These are phyloP conservation scores for Kurtzmaniella quercitrusa DNA, from an alignment of 1,139 yeast species.

Conservation along the genomic window DNA sequence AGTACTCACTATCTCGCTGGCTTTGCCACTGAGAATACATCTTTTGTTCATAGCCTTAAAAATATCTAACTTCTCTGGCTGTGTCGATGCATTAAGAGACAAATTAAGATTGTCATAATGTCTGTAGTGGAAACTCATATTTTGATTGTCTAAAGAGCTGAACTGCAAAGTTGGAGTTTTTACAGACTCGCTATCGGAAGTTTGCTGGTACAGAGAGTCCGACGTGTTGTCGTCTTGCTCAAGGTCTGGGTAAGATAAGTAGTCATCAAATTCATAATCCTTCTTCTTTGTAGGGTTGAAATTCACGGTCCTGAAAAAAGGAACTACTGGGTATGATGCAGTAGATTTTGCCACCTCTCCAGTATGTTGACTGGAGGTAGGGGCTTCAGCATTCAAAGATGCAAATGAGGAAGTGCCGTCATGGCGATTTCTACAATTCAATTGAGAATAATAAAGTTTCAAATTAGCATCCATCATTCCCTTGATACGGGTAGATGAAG, in stretches of 20 bases:
- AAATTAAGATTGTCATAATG: constrained; percentile 42
- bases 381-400: constrained; percentile 13
- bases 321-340: constrained; percentile 18
- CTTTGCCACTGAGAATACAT: constrained; percentile 46
- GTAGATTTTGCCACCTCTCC: constrained; percentile 7
- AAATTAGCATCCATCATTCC: constrained; percentile 29
- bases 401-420: constrained; percentile 33
- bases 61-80: constrained; percentile 21
- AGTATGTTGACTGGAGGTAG: neutral
- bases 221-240: constrained; percentile 15
- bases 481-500: constrained; percentile 2
- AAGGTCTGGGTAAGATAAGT: constrained; percentile 28
- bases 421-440: constrained; percentile 8
- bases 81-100: constrained; percentile 23
- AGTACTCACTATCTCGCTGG: constrained; percentile 53
- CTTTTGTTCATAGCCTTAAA: constrained; percentile 39
- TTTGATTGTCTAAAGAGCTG: constrained; percentile 17
- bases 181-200: constrained; percentile 2
- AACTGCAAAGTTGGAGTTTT: constrained; percentile 3
- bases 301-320: constrained; percentile 40
- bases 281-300: constrained; percentile 24
- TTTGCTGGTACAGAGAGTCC: constrained; percentile 4
- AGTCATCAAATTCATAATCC: constrained; percentile 35
- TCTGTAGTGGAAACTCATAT: constrained; percentile 43
- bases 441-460: constrained; percentile 26